phyloP scores from a whole-genome alignment of 140 eudicot species.

The Bidens hawaiensis region DNA sequence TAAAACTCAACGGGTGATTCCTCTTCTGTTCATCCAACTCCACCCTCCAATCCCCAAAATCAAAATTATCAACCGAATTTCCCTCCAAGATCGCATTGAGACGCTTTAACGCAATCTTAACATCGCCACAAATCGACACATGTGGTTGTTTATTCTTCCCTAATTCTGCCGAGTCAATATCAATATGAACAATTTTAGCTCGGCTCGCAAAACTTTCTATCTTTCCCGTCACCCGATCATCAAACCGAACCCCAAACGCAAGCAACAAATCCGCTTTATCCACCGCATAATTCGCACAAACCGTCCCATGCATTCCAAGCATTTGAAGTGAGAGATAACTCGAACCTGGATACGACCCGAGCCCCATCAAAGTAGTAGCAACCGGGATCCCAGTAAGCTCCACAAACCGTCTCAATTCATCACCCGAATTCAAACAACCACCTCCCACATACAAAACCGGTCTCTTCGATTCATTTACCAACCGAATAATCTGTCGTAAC shows the following conservation, averaged over 20 bases:
- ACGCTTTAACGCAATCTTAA: slow-evolving; percentile 62
- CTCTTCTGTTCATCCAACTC: slow-evolving; percentile 63
- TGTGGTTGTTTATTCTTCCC: slow-evolving; percentile 94
- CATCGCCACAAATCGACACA: slow-evolving; percentile 76
- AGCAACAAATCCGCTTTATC: slow-evolving; percentile 83
- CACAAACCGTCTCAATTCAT: slow-evolving; percentile 69
- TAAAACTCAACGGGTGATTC: slow-evolving; percentile 48
- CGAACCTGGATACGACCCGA: slow-evolving; percentile 68
- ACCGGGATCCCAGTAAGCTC: slow-evolving; percentile 83
- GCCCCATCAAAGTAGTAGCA: slow-evolving; percentile 93
- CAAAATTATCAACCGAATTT: slow-evolving; percentile 21
- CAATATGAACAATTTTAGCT: too few species aligned
- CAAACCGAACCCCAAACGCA: slow-evolving; percentile 94
- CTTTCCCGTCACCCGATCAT: slow-evolving; percentile 94
- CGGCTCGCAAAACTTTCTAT: slow-evolving; percentile 92
- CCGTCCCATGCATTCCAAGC: slow-evolving; percentile 98
- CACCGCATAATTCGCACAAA: slow-evolving; percentile 83
- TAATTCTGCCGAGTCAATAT: slow-evolving; percentile 85
- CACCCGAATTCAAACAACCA: slow-evolving; percentile 73
- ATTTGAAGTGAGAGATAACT: slow-evolving; percentile 63
- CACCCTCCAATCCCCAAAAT: slow-evolving; percentile 69
- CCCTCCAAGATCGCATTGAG: slow-evolving; percentile 54
- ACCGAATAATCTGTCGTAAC: slow-evolving; percentile 66
- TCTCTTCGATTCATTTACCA: slow-evolving; percentile 56
- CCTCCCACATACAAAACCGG: slow-evolving; percentile 88